Conservation (phyloP, 1,284 basidiomycete species). For the Pseudozyma sp. region DNA sequence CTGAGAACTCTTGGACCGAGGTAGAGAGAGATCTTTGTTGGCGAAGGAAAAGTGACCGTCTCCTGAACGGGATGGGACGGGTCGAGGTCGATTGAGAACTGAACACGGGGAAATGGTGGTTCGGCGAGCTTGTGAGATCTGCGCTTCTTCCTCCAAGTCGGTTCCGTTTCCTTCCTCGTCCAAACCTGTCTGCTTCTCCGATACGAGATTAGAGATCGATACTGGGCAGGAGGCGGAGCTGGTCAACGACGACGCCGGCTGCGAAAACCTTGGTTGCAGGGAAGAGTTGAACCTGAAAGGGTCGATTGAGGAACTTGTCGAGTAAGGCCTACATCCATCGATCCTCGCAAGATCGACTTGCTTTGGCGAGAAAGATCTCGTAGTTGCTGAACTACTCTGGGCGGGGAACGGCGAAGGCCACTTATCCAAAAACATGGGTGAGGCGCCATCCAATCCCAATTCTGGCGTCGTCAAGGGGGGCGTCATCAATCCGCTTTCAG, state of each 20-base stretch:
- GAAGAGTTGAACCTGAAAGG: conserved; percentile 1
- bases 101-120: conserved; percentile 6
- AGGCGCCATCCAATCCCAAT: conserved; percentile 23
- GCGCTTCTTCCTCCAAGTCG: neutral
- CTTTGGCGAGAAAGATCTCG: neutral
- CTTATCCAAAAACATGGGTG: conserved; percentile 17
- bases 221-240: conserved; percentile 21
- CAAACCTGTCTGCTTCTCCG: neutral
- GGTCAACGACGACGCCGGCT: neutral
- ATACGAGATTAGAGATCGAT: neutral
- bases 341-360: neutral
- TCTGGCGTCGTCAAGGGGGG: conserved; percentile 43
- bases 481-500: conserved; percentile 15
- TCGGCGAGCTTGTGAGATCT: conserved; percentile 14
- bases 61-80: neutral
- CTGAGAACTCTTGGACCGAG: neutral
- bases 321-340: conserved; percentile 22
- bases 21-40: neutral
- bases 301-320: conserved; percentile 3
- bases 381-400: neutral
- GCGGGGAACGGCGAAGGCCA: conserved; percentile 23
- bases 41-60: conserved; percentile 7
- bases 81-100: conserved; percentile 20
- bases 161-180: neutral
- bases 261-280: neutral